Percentiles rank a stretch among this genome's conserved stretches.
These are phyloP conservation scores for Termitomyces sp. DNA, from an alignment of 768 basidiomycete species.

Conservation along the genomic window DNA sequence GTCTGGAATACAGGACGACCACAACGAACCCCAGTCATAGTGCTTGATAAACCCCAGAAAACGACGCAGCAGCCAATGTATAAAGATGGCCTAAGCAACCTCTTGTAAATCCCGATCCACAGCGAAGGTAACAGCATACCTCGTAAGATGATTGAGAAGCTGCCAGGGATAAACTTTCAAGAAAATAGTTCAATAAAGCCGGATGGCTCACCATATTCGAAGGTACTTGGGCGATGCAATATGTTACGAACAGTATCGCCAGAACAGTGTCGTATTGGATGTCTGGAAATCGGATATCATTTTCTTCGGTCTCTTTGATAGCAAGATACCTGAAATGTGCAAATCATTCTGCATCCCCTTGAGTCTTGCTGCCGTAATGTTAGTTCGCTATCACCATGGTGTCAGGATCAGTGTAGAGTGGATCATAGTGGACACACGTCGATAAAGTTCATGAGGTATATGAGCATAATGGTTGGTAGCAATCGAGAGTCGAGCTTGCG, in stretches of 20 bases:
- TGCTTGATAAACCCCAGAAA: slow-evolving; percentile 59
- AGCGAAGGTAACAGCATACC: slow-evolving; percentile 25
- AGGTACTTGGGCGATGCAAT: slow-evolving; percentile 60
- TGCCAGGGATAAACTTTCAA: slow-evolving; percentile 14
- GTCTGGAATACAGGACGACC: background rate
- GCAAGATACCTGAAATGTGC: slow-evolving; percentile 33
- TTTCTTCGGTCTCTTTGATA: too few relatives aligned
- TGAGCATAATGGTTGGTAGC: slow-evolving; percentile 52
- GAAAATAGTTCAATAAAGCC: background rate
- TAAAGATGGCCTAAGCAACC: slow-evolving; percentile 45
- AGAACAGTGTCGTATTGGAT: slow-evolving; percentile 52
- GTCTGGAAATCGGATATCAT: slow-evolving; percentile 25
- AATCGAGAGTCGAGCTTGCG: slow-evolving; percentile 53
- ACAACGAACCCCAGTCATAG: slow-evolving; percentile 52
- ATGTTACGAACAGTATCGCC: slow-evolving; percentile 52
- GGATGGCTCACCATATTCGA: slow-evolving; percentile 52
- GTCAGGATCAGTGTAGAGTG: background rate
- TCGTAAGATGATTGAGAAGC: slow-evolving; percentile 53
- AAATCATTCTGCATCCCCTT: slow-evolving; percentile 49
- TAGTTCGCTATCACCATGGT: slow-evolving; percentile 32
- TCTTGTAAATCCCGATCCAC: background rate
- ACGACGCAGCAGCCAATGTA: slow-evolving; percentile 60
- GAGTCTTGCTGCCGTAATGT: slow-evolving; percentile 43
- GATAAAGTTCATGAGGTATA: slow-evolving; percentile 67
- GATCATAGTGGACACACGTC: slow-evolving; percentile 35